Conservation (phyloP, 805 yeast genomes). For the Lachancea dasiensis region DNA sequence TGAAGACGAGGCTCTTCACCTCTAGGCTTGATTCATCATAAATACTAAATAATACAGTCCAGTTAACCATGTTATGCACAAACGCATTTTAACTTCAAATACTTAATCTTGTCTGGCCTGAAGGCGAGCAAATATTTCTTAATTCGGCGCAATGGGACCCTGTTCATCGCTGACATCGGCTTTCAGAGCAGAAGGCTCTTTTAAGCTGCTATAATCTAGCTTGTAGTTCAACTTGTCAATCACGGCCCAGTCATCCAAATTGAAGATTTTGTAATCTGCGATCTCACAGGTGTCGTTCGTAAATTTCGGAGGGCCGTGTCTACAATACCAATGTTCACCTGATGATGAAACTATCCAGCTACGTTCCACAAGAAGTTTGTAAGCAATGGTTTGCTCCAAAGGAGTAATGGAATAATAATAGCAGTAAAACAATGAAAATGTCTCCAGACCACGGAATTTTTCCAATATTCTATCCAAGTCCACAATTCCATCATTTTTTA, state of each 20-base stretch:
- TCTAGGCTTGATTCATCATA: background rate
- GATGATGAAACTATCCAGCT: conserved; percentile 35
- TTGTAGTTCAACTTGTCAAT: conserved; percentile 37
- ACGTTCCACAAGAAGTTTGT: conserved; percentile 30
- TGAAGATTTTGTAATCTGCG: conserved; percentile 41
- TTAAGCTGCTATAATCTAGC: conserved; percentile 32
- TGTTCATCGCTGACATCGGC: conserved; percentile 16
- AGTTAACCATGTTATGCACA: background rate
- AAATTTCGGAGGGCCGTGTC: conserved; percentile 35
- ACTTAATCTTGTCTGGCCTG: no score
- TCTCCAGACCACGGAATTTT: conserved; percentile 28
- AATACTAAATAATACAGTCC: conserved; percentile 3
- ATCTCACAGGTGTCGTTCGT: conserved; percentile 37
- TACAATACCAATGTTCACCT: conserved; percentile 36
- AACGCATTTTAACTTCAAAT: no score
- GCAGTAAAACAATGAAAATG: conserved; percentile 39
- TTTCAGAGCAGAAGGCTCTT: conserved; percentile 9
- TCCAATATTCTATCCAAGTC: conserved; percentile 16
- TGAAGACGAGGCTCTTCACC: no score
- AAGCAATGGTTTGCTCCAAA: conserved; percentile 36
- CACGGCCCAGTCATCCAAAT: conserved; percentile 39
- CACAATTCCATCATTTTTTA: conserved; percentile 5
- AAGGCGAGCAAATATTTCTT: no score
- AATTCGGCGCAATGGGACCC: no score
- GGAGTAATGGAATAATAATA: conserved; percentile 40